Evolutionary conservation across 208 protist genomes (phyloP), one percentile per base, ranked within the genome.

Genomic region (Wallacemonas rigidus): DNA sequence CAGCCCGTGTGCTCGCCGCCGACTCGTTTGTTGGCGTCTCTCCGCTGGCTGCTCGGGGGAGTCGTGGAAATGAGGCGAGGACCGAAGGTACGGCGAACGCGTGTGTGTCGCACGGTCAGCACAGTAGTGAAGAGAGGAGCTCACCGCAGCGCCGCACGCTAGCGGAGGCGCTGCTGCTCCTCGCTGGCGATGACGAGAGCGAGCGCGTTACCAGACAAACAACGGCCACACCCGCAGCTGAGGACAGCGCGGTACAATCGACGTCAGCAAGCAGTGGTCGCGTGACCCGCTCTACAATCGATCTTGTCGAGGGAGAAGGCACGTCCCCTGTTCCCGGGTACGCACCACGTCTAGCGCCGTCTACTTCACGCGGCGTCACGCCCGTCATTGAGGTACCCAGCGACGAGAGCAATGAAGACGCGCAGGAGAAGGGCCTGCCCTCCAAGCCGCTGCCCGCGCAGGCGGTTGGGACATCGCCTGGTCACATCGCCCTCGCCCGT

Each of bases 11-110:
- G 43, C 40, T 65, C 14, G 60, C 43, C 3, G 41, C 40, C 9
- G 60, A 65, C n/a, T 65, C 60, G 15, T 65, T 65, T 4, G 60
- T 65, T 3, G 56, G 6, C 5, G 56, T 38, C 26, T 62, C 56
- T 41, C 26, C 35, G 5, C 14, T 26, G n/a, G 14, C 14, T 26
- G 51, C 9, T n/a, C 14, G 8, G 15, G 14, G 15, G 26, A 56
- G 14, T n/a, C 14, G 8, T n/a, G 14, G 15, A 56, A 56, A n/a
- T 12, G 26, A 9, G 51, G 4, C 5, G 14, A n/a, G 11, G 56
- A 43, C 56, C 53, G 5, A 26, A 26, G 26, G 26, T 26, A 26
- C 26, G 26, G 26, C 26, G 26, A 26, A 26, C 26, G 26, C 26
- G 0, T 26, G 55, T 60, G 55, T 35, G 7, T 35, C 55, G 55